These are phyloP conservation scores for Davidsoniella neocaledoniae DNA, from an alignment of 2,329 filamentous ascomycete genomes.

Conservation along the genomic window DNA sequence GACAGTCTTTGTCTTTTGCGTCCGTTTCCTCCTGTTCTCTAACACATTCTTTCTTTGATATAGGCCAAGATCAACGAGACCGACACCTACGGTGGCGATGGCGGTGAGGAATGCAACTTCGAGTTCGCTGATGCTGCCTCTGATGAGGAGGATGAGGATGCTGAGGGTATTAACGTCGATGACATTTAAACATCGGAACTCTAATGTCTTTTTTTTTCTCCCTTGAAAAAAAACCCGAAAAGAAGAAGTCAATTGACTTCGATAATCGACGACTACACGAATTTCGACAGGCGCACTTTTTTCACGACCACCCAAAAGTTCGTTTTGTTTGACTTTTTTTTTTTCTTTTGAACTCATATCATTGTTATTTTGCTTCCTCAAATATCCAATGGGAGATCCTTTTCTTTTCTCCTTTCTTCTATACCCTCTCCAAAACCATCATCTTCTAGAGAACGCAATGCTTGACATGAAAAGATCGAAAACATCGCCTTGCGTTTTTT, in stretches of 20 bases:
- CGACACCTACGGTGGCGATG: constrained; percentile 80
- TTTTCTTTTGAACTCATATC: constrained; percentile 5
- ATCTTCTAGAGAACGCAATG: too few species aligned
- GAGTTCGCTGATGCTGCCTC: constrained; percentile 92
- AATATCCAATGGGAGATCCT: background rate
- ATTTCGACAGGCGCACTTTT: background rate
- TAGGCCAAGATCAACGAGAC: constrained; percentile 98
- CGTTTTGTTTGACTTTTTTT: constrained; percentile 15
- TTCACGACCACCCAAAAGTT: constrained; percentile 1
- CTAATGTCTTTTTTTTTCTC: background rate
- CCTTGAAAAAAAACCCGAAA: background rate
- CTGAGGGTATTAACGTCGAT: constrained; percentile 83
- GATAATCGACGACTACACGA: background rate
- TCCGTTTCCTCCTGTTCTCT: background rate
- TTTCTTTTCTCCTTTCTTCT: too few species aligned
- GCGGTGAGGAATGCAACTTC: constrained; percentile 91
- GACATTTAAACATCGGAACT: constrained; percentile 53
- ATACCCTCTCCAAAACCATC: too few species aligned
- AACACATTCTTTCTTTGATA: background rate
- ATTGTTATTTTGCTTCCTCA: background rate
- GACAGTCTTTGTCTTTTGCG: background rate
- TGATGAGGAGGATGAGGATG: constrained; percentile 34
- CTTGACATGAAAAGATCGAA: too few species aligned
- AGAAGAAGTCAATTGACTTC: background rate
- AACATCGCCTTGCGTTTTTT: too few species aligned